Percentiles rank a stretch among this genome's conserved stretches.
phyloP scores from a whole-genome alignment of 2,329 filamentous ascomycete species.

The Aplosporella prunicola region DNA sequence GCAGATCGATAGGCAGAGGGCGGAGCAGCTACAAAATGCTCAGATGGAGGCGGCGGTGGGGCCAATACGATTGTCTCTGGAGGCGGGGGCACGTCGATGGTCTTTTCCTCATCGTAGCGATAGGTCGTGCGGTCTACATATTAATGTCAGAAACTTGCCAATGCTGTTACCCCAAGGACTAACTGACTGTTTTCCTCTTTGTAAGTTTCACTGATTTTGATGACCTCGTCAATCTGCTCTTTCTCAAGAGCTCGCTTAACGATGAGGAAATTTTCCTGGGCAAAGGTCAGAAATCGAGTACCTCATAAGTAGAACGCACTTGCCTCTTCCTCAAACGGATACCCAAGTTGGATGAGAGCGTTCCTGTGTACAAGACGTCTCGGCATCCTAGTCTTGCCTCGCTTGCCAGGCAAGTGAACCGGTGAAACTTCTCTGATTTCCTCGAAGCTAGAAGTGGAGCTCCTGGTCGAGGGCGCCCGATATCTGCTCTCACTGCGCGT shows the following conservation, averaged over 20 bases:
- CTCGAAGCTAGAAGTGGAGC: conserved; percentile 33
- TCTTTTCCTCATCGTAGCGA: conserved; percentile 8
- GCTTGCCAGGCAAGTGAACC: conserved; percentile 37
- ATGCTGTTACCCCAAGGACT: conserved; percentile 14
- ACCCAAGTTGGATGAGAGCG: conserved; percentile 74
- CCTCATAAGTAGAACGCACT: conserved; percentile 17
- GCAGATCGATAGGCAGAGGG: conserved; percentile 14
- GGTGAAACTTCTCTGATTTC: conserved; percentile 23
- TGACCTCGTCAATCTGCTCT: conserved; percentile 82
- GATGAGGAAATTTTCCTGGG: conserved; percentile 67
- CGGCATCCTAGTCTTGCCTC: conserved; percentile 84
- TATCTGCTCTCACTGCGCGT: conserved; percentile 8
- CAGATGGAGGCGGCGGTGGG: conserved; percentile 19
- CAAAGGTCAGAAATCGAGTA: conserved; percentile 23
- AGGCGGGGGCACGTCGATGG: conserved; percentile 10
- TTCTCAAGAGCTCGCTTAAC: conserved; percentile 79
- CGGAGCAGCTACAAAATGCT: conserved; percentile 1
- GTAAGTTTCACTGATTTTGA: conserved; percentile 72
- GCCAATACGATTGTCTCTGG: conserved; percentile 15
- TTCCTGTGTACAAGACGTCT: conserved; percentile 68
- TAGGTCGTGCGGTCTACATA: conserved; percentile 6
- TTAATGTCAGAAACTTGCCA: conserved; percentile 25
- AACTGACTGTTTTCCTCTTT: conserved; percentile 33
- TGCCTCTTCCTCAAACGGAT: conserved; percentile 81
- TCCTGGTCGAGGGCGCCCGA: background rate